Base-by-base conservation (phyloP, 192 early-diverging fungal genomes). In the Phlyctochytrium planicorne region DNA sequence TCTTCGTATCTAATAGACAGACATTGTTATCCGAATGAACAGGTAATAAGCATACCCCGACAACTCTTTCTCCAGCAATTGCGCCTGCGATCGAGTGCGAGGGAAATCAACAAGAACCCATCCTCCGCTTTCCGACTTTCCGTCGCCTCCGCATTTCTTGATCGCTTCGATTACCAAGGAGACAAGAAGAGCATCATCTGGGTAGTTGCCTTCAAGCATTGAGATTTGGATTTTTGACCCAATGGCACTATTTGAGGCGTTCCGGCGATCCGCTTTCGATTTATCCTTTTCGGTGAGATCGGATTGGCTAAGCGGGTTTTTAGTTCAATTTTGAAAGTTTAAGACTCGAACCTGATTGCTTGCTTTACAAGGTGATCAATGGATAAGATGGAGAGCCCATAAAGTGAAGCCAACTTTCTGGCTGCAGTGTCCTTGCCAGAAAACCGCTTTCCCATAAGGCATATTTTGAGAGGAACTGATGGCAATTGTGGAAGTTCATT, bases 81-180 rank as follows among this genome's bases (percentile, higher is more conserved):
- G 79, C 0, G 85, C 84, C 62, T 87, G 85, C 2, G 57, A 36
- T 12, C 80, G 57, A 30, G 66, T 87, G 55, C 80, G 34, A 24
- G 85, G 85, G 65, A 87, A 87, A 53, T 86, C 82, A 1, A 80
- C 64, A 23, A 87, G 56, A 30, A 87, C 63, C 71, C 83, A 82
- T 1, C 85, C 85, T 1, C 75, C 75, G 2, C 63, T 55, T 30
- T 53, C 52, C 14, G 25, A 37, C n/a, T 34, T 33, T 0, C n/a
- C 50, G 6, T 77, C 68, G 23, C 25, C 36, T 0, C 73, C 67
- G 37, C 65, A 12, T 14, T 57, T 57, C 24, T 70, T 71, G 40
- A 87, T 80, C 10, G 78, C 73, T n/a, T 86, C 82, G 12, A 77
- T 69, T 1, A 87, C 82, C 27, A 87, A 67, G 3, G 67, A 29